Base-by-base conservation (phyloP, 2,329 filamentous ascomycete species). In the Fusarium kyushuense region DNA sequence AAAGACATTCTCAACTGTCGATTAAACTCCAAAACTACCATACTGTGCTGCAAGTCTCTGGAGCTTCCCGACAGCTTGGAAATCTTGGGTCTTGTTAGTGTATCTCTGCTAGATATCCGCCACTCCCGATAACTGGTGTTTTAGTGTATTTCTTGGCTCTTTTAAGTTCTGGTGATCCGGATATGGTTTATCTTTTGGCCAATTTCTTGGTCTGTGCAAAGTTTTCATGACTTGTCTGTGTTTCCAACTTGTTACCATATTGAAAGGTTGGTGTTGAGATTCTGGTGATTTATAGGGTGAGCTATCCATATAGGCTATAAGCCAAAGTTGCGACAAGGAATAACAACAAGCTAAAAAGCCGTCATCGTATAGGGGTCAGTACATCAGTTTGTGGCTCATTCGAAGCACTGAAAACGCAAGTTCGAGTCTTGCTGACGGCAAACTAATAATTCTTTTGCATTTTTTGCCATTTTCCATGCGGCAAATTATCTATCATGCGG, bases 311-410 rank as follows among this genome's bases (percentile, higher is more conserved):
- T 9, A 19, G 33, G 3, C 0, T 67, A 70, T 71, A 61, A 1
- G 4, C 4, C 9, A n/a, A 41, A 52, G 35, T 40, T 70, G 3
- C 7, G 23, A 40, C 49, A 55, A 42, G 45, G 40, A 46, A 58
- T 12, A 43, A 8, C 30, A 21, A 29, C 17, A 17, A 45, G 21
- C 46, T 30, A 36, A 60, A 59, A 27, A 2, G 73, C 73, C 71
- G 66, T 65, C 57, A 62, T 74, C 65, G 73, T 76, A 69, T 75
- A 76, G 72, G 64, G 74, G 74, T 72, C 53, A 74, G 72, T 65
- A 75, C 72, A 72, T 65, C 69, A 74, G 69, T 73, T 76, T 75
- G 74, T 76, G 74, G 72, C 51, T 63, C 47, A 27, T 45, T 45
- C 32, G 43, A 74, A 65, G 58, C 73, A 75, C 72, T 75, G 72